A percentile compares a stretch with the other conserved stretches of the same genome.
phyloP scores from a whole-genome alignment of 1,284 basidiomycete genomes.

The Cryptococcus deneoformans region DNA sequence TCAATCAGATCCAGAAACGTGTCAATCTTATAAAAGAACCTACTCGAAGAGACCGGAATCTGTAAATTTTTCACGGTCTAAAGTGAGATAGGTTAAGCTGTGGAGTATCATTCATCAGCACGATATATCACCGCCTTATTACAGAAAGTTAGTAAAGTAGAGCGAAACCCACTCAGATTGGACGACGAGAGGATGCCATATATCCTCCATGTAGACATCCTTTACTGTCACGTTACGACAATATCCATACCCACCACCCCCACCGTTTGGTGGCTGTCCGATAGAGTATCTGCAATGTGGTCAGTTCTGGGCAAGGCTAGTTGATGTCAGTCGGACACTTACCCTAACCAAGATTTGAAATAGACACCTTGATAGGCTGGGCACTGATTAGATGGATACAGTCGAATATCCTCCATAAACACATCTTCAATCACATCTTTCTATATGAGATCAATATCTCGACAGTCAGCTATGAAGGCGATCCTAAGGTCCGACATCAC shows the following conservation, averaged over 20 bases:
- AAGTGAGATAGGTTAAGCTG: slow-evolving; percentile 21
- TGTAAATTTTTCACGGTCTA: slow-evolving; percentile 12
- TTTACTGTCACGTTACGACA: slow-evolving; percentile 56
- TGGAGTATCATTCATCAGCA: not conserved
- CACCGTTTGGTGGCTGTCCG: slow-evolving; percentile 61
- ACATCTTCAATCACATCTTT: slow-evolving; percentile 60
- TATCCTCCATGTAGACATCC: slow-evolving; percentile 49
- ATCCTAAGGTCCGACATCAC: not conserved
- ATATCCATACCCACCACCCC: slow-evolving; percentile 60
- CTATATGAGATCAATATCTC: slow-evolving; percentile 24
- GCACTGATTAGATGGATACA: slow-evolving; percentile 15
- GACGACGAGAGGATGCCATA: slow-evolving; percentile 25
- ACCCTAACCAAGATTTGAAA: slow-evolving; percentile 63
- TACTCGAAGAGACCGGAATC: slow-evolving; percentile 28
- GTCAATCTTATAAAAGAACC: not conserved
- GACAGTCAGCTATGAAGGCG: not conserved
- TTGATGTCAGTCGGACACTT: slow-evolving; percentile 12
- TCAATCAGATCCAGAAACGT: not conserved
- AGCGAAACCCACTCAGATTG: slow-evolving; percentile 21
- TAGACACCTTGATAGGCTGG: slow-evolving; percentile 53
- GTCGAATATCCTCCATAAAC: slow-evolving; percentile 54
- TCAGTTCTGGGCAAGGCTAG: not conserved
- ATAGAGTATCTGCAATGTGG: slow-evolving; percentile 43
- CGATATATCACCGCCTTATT: not conserved
- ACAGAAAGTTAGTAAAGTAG: not conserved